Evolutionary conservation across 192 early-diverging fungal genomes (phyloP), one percentile per base, ranked within the genome.

Genomic region (Spizellomyces sp.): DNA sequence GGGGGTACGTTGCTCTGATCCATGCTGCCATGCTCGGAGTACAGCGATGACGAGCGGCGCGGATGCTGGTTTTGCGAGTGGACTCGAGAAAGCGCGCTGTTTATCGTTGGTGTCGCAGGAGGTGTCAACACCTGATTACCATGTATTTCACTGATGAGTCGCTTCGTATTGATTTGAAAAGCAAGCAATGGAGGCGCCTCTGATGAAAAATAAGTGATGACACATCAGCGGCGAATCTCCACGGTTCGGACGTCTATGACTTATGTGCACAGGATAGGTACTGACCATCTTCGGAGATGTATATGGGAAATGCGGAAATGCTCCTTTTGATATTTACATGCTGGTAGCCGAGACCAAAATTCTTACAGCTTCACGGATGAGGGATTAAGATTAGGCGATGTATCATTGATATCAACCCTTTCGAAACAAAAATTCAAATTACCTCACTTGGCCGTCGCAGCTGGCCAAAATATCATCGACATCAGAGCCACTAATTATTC

Each of bases 391-490:
- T 36, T 41, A 62, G 21, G 59, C 27, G 69, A 41, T 56, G 48
- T n/a, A 73, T 67, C 21, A 82, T 66, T 47, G 65, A 61, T 14
- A 61, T 21, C 48, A 62, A 10, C 64, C 47, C 69, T 19, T 44
- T 50, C 27, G 44, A 62, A 22, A 42, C 4, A 55, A 19, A 3
- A 63, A 44, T 22, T 55, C 9, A 22, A 15, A 64, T 57, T 82
- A 84, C 83, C 78, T 84, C 4, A 82, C 73, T 14, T 67, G 73
- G 74, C 81, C 82, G 9, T 88, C 77, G 8, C 81, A 77, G 65
- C 87, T 90, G 19, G 60, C 70, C 46, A 92, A 64, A 7, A 92
- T 84, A 41, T 89, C 88, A 1, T 77, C 76, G 4, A 80, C 85
- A 42, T 77, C 52, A 9, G 78, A 75, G 17, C 59, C 59, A 61